Evolutionary conservation across 2,329 filamentous ascomycete genomes (phyloP), one percentile per base, ranked within the genome.

Genomic region (Colletotrichum horii): DNA sequence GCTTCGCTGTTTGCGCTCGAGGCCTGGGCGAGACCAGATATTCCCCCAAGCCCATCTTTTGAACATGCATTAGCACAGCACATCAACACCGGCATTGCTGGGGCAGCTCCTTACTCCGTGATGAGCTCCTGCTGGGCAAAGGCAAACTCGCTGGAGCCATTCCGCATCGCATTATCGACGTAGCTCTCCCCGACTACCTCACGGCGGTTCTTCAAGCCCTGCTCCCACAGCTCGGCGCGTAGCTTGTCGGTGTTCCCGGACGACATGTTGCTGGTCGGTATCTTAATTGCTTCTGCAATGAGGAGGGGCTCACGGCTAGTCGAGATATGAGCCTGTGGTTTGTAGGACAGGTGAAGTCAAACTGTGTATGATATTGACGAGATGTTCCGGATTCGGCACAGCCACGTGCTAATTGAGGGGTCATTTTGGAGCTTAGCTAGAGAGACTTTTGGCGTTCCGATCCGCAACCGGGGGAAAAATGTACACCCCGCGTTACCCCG

Each of bases 11-110:
- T 93, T 91, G 69, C 89, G 86, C 19, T 89, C 87, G 8, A 93
- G 87, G 1, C 92, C 92, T 0, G 91, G 91, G 3, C 92, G 88
- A 4, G 89, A 89, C 92, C 92, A 93, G 24, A 90, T 87, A 72
- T 87, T 87, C 19, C 91, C 91, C 92, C 91, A 93, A 83, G 89
- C 89, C 67, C 78, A 79, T 61, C 74, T 78, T n/a, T 32, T 19
- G 11, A 14, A 15, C 16, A 22, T 8, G 14, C 19, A 38, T 22
- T 5, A 64, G 26, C 26, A 28, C 26, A 9, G 16, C 5, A 52
- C 43, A 19, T 22, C 7, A n/a, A 32, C 19, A 30, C 9, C 7
- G 30, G 8, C 15, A n/a, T 11, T 5, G 28, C 8, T 15, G 28
- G 14, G 24, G 8, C 7, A 28, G 8, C 5, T 11, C 6, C 61